phyloP scores from a whole-genome alignment of 371 early-diverging fungal genomes.

The Apophysomyces sp. region DNA sequence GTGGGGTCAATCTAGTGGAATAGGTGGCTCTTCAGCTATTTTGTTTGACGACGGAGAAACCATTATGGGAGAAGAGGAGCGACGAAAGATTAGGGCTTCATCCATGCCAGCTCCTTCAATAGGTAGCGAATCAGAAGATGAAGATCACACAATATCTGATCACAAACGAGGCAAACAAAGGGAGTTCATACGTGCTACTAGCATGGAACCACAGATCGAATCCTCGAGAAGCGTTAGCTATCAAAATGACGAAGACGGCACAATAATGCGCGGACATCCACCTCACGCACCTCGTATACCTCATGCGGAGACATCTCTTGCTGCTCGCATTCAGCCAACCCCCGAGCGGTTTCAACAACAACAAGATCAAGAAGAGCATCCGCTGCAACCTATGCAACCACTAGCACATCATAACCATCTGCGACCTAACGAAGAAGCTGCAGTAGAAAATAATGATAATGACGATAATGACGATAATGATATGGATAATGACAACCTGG shows the following conservation, averaged over 20 bases:
- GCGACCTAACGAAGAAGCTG: neutral
- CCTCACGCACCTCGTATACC: neutral
- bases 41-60: conserved; percentile 29
- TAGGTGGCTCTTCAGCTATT: conserved; percentile 59
- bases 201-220: neutral
- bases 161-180: neutral
- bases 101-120: conserved; percentile 60
- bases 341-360: neutral
- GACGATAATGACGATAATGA: conserved; percentile 13
- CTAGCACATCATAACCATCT: neutral
- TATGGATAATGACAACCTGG: conserved; percentile 57
- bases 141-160: neutral
- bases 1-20: conserved; percentile 68
- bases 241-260: neutral
- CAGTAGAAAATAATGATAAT: conserved; percentile 3
- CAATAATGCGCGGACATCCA: neutral
- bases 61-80: neutral
- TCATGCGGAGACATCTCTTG: neutral
- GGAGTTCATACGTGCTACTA: neutral
- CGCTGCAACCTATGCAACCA: neutral
- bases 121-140: conserved; percentile 21
- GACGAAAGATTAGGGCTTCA: neutral
- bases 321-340: neutral
- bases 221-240: neutral
- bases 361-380: neutral